These are phyloP conservation scores for Backusella circina DNA, from an alignment of 192 early-diverging fungal species.

Conservation along the genomic window DNA sequence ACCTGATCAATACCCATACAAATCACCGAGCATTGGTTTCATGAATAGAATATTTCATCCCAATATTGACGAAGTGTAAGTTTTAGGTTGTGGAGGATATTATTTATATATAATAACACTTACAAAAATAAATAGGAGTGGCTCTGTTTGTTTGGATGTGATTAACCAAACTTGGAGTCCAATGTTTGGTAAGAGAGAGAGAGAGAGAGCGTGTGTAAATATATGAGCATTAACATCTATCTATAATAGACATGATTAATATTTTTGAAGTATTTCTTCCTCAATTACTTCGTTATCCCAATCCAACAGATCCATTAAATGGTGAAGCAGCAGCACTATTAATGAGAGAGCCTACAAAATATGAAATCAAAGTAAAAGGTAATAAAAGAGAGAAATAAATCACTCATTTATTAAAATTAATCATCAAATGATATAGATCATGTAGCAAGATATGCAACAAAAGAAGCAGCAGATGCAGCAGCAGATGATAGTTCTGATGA, in stretches of 20 bases:
- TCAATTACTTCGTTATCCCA: constrained; percentile 96
- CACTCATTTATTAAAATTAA: neutral
- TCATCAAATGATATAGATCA: constrained; percentile 59
- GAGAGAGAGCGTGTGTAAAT: neutral
- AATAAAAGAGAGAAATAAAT: neutral
- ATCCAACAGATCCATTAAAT: constrained; percentile 99
- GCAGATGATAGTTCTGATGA: constrained; percentile 60
- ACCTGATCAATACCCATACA: constrained; percentile 99
- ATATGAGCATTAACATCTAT: neutral
- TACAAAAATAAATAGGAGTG: constrained; percentile 59
- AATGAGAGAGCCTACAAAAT: constrained; percentile 89
- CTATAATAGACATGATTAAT: constrained; percentile 88
- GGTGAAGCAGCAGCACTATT: constrained; percentile 97
- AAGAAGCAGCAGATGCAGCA: constrained; percentile 80
- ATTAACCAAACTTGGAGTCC: constrained; percentile 99
- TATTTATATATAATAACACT: too few species aligned
- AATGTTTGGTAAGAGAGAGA: constrained; percentile 81
- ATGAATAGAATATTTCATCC: constrained; percentile 99
- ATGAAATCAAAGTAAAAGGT: constrained; percentile 94
- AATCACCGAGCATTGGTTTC: constrained; percentile 98
- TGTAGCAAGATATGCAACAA: constrained; percentile 77
- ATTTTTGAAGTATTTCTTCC: constrained; percentile 99
- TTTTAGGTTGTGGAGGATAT: neutral
- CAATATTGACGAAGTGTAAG: constrained; percentile 97
- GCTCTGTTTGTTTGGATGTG: constrained; percentile 98